Evolutionary conservation across 2,329 filamentous ascomycete species (phyloP).

Genomic region (Penicillium sp.): DNA sequence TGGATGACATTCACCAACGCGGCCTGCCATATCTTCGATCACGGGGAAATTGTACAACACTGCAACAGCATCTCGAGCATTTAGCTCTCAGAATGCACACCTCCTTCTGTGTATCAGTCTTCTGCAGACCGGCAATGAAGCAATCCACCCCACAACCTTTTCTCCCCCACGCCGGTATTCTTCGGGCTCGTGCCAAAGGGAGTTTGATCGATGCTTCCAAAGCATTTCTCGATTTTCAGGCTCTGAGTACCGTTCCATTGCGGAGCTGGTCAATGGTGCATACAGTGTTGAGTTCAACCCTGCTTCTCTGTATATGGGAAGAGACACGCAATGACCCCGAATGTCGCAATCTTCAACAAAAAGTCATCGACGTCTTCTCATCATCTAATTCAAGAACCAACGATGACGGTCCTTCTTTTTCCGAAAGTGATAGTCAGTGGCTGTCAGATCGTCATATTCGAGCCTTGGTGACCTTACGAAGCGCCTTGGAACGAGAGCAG

Average conservation of each 20-base stretch:
- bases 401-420: slow-evolving; percentile 9
- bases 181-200: slow-evolving; percentile 24
- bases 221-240: slow-evolving; percentile 35
- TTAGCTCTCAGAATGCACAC: slow-evolving; percentile 52
- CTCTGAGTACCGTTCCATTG: slow-evolving; percentile 30
- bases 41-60: slow-evolving; percentile 34
- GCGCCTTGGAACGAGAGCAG: slow-evolving; percentile 14
- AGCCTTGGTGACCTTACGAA: slow-evolving; percentile 28
- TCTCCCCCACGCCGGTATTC: slow-evolving; percentile 4
- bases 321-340: slow-evolving; percentile 30
- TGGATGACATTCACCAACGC: slow-evolving; percentile 48
- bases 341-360: slow-evolving; percentile 30
- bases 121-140: slow-evolving; percentile 57
- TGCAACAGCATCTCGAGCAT: slow-evolving; percentile 53
- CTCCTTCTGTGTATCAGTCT: slow-evolving; percentile 54
- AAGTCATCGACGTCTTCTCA: slow-evolving; percentile 32
- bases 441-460: slow-evolving; percentile 31
- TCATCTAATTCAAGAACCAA: slow-evolving; percentile 12
- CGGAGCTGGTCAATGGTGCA: slow-evolving; percentile 38
- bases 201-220: slow-evolving; percentile 29
- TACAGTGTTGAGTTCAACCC: slow-evolving; percentile 33
- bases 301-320: slow-evolving; percentile 36
- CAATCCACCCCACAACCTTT: slow-evolving; percentile 8
- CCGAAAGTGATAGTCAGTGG: slow-evolving; percentile 27
- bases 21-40: slow-evolving; percentile 52